phyloP scores from a whole-genome alignment of 306 rosid genomes.

The Cicer bijugum region DNA sequence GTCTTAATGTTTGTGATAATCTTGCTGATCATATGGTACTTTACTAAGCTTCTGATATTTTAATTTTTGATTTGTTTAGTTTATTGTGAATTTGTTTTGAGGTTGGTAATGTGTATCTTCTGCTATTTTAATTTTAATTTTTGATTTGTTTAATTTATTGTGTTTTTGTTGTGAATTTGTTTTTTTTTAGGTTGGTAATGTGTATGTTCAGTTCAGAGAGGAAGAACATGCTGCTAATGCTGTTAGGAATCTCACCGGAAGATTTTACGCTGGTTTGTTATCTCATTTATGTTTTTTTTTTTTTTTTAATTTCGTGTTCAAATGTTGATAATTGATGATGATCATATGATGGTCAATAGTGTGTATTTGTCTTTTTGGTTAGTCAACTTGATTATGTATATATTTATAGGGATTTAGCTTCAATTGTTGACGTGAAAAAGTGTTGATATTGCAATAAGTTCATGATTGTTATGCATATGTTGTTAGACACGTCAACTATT shows the following conservation, averaged over 20 bases:
- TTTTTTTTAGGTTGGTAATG: constrained; percentile 69
- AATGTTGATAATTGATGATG: background rate
- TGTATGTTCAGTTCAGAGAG: constrained; percentile 73
- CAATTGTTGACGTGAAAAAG: background rate
- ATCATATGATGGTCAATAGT: background rate
- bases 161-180: background rate
- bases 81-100: too few species aligned
- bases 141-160: background rate
- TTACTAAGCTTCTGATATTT: background rate
- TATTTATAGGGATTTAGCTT: background rate
- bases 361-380: background rate
- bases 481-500: background rate
- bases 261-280: constrained; percentile 69
- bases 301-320: background rate
- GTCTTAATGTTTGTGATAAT: constrained; percentile 74
- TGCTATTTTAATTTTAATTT: too few species aligned
- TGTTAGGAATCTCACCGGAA: constrained; percentile 59
- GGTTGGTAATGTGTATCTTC: too few species aligned
- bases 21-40: constrained; percentile 78
- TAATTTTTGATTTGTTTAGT: background rate
- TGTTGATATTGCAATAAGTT: background rate
- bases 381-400: background rate
- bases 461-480: background rate
- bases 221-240: constrained; percentile 74
- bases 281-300: background rate